Conservation (phyloP, 2,329 filamentous ascomycete species). For the Diplodia sapinea region DNA sequence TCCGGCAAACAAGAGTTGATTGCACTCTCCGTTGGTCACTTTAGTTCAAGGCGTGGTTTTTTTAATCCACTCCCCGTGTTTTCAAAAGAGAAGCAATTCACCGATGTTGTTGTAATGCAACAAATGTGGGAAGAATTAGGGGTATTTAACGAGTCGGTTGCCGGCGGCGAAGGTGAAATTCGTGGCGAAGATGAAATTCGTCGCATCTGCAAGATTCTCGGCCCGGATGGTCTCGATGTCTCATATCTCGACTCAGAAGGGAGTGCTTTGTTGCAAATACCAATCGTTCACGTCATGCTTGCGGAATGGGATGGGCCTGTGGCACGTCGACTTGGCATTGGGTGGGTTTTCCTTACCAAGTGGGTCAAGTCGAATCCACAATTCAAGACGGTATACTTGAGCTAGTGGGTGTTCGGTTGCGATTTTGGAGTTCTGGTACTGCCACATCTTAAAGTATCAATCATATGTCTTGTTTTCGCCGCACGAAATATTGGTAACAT, state of each 20-base stretch:
- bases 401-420: not conserved
- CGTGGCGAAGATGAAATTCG: not conserved
- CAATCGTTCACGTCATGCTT: conserved; percentile 11
- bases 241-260: conserved; percentile 1
- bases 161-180: not conserved
- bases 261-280: not conserved
- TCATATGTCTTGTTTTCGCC: no score
- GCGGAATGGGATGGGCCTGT: conserved; percentile 1
- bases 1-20: no score
- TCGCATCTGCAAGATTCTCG: not conserved
- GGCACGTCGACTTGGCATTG: not conserved
- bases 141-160: not conserved
- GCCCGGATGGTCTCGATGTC: not conserved
- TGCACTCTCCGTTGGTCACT: no score
- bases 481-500: no score
- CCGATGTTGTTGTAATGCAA: no score
- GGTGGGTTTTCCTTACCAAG: conserved; percentile 8
- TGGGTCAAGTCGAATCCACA: not conserved
- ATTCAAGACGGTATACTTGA: not conserved
- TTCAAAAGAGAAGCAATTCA: no score
- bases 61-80: no score
- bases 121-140: not conserved
- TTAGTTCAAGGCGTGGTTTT: no score
- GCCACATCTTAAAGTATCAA: no score
- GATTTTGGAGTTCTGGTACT: no score